Conservation (phyloP, 768 basidiomycete genomes). For the Kwoniella sp. region DNA sequence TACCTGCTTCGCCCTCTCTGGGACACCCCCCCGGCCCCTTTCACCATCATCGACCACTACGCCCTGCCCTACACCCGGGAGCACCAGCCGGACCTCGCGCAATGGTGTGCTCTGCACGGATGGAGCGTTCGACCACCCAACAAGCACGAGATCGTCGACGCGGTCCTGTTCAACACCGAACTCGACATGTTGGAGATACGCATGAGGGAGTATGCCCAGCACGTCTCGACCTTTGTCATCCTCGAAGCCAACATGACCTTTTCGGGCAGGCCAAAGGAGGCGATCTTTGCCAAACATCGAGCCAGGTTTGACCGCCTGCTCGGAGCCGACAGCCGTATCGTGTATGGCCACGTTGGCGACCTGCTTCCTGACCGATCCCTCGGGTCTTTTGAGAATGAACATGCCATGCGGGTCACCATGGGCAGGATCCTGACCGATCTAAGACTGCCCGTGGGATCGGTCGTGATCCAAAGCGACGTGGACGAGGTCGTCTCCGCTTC, state of each 20-base stretch:
- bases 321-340: slow-evolving; percentile 11
- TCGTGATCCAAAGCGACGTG: slow-evolving; percentile 23
- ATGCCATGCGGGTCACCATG: slow-evolving; percentile 8
- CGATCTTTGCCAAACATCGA: slow-evolving; percentile 18
- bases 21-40: slow-evolving; percentile 17
- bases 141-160: slow-evolving; percentile 13
- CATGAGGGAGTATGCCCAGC: slow-evolving; percentile 25
- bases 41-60: slow-evolving; percentile 14
- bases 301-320: slow-evolving; percentile 18
- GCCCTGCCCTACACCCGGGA: background rate
- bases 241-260: slow-evolving; percentile 31
- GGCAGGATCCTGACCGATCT: slow-evolving; percentile 2
- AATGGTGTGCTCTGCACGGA: slow-evolving; percentile 22
- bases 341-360: slow-evolving; percentile 11
- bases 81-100: background rate
- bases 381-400: slow-evolving; percentile 28
- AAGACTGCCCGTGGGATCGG: slow-evolving; percentile 3
- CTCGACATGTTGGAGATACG: slow-evolving; percentile 37
- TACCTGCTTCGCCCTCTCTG: slow-evolving; percentile 26
- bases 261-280: slow-evolving; percentile 23
- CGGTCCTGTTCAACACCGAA: slow-evolving; percentile 27
- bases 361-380: slow-evolving; percentile 3
- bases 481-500: slow-evolving; percentile 27
- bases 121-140: slow-evolving; percentile 10
- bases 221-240: slow-evolving; percentile 25